phyloP scores from a whole-genome alignment of 768 basidiomycete species.

The Butyriboletus loyo region DNA sequence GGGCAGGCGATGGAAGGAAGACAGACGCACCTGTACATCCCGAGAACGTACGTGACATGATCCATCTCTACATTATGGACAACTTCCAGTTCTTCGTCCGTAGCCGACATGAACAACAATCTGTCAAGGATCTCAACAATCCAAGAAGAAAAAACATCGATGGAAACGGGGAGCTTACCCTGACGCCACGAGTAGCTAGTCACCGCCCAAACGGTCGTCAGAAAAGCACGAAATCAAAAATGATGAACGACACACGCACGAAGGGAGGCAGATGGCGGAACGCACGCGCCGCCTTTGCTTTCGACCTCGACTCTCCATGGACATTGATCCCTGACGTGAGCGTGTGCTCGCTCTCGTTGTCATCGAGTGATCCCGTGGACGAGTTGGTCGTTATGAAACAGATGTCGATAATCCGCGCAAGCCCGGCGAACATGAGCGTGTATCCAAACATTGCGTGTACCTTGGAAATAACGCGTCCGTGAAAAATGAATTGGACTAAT shows the following conservation, averaged over 20 bases:
- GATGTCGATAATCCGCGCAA: constrained; percentile 77
- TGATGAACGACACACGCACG: constrained; percentile 46
- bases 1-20: background rate
- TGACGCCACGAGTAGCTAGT: constrained; percentile 65
- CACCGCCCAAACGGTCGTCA: background rate
- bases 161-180: constrained; percentile 45
- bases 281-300: constrained; percentile 45
- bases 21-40: constrained; percentile 67
- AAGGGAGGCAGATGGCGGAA: constrained; percentile 90
- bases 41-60: constrained; percentile 85
- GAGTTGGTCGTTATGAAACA: constrained; percentile 60
- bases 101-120: constrained; percentile 87
- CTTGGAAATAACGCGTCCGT: constrained; percentile 32
- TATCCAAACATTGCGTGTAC: constrained; percentile 85
- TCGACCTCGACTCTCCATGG: constrained; percentile 17
- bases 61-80: constrained; percentile 77
- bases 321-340: constrained; percentile 40
- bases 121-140: constrained; percentile 34
- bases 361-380: constrained; percentile 33
- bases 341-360: constrained; percentile 67
- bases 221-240: background rate
- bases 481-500: background rate
- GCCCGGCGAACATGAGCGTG: constrained; percentile 80
- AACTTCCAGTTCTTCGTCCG: constrained; percentile 82
- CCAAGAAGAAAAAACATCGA: background rate